Evolutionary conservation across 75 land plant species (phyloP).

Genomic region (Adiantum capillusveneris): DNA sequence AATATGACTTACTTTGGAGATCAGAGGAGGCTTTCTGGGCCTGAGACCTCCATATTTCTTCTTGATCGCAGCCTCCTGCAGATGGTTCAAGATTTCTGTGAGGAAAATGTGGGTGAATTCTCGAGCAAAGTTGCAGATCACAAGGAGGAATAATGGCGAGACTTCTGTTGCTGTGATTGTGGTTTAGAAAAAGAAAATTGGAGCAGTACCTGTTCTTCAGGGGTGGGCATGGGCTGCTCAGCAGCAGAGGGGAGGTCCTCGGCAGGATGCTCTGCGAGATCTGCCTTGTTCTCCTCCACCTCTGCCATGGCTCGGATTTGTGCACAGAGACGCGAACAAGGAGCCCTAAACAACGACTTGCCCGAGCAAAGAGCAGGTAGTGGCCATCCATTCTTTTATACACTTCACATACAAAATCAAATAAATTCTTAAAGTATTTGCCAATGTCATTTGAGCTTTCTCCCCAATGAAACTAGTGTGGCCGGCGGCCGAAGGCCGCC

Average conservation of each 20-base stretch:
- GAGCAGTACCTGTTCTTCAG: slow-evolving; percentile 15
- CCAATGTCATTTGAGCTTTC: too few relatives aligned
- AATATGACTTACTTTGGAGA: slow-evolving; percentile 48
- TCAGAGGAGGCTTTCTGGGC: slow-evolving; percentile 79
- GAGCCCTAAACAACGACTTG: too few relatives aligned
- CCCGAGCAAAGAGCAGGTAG: too few relatives aligned
- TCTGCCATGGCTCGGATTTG: too few relatives aligned
- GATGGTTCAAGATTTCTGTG: neutral
- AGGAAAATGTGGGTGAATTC: neutral
- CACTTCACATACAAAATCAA: too few relatives aligned
- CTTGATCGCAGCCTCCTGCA: slow-evolving; percentile 56
- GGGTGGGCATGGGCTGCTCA: slow-evolving; percentile 10
- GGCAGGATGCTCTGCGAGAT: too few relatives aligned
- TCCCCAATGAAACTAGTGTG: too few relatives aligned
- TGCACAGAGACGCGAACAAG: too few relatives aligned
- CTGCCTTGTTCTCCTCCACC: too few relatives aligned
- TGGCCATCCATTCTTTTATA: too few relatives aligned
- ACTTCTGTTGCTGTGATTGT: neutral
- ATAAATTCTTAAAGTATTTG: too few relatives aligned
- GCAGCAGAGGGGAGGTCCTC: neutral
- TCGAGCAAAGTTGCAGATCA: neutral
- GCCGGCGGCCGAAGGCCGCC: too few relatives aligned
- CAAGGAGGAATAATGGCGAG: neutral
- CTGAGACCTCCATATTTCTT: slow-evolving; percentile 68
- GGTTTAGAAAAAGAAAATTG: neutral